Conservation (phyloP, 768 basidiomycete genomes). For the Imleria badia region DNA sequence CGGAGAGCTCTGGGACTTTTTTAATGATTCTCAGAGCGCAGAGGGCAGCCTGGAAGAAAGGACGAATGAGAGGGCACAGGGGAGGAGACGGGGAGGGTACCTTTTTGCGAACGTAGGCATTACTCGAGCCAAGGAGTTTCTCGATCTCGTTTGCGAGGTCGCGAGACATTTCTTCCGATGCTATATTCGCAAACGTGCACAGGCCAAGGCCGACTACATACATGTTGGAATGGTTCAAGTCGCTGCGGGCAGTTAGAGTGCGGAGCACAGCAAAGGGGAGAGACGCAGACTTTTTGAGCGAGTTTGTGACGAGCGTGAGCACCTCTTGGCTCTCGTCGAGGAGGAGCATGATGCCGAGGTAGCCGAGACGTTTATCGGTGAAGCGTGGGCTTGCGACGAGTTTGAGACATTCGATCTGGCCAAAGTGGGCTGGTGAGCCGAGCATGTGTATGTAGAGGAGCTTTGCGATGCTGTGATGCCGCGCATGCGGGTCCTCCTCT, state of each 20-base stretch:
- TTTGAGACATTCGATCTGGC: conserved; percentile 96
- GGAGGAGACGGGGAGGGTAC: conserved; percentile 37
- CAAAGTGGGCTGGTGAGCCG: conserved; percentile 97
- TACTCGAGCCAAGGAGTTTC: conserved; percentile 94
- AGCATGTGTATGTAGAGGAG: conserved; percentile 99
- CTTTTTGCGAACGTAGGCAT: conserved; percentile 99
- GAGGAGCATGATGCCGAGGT: conserved; percentile 96
- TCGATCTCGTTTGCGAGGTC: conserved; percentile 98
- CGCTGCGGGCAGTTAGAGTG: conserved; percentile 49
- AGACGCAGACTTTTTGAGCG: conserved; percentile 82
- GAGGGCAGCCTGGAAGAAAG: conserved; percentile 70
- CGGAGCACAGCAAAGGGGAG: background rate
- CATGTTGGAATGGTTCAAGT: conserved; percentile 99
- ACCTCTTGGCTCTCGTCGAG: conserved; percentile 98
- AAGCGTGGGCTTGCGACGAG: conserved; percentile 94
- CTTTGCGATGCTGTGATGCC: conserved; percentile 97
- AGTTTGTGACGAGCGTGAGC: conserved; percentile 95
- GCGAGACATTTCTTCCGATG: conserved; percentile 99
- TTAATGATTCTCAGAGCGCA: conserved; percentile 94
- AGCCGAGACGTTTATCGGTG: conserved; percentile 93
- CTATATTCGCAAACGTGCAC: conserved; percentile 98
- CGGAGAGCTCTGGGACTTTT: conserved; percentile 93
- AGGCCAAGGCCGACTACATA: conserved; percentile 96
- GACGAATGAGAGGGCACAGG: background rate
- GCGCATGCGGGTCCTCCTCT: conserved; percentile 92